Evolutionary conservation across 176 grass and related monocot species (phyloP).

Genomic region (Cenchrus americanus): DNA sequence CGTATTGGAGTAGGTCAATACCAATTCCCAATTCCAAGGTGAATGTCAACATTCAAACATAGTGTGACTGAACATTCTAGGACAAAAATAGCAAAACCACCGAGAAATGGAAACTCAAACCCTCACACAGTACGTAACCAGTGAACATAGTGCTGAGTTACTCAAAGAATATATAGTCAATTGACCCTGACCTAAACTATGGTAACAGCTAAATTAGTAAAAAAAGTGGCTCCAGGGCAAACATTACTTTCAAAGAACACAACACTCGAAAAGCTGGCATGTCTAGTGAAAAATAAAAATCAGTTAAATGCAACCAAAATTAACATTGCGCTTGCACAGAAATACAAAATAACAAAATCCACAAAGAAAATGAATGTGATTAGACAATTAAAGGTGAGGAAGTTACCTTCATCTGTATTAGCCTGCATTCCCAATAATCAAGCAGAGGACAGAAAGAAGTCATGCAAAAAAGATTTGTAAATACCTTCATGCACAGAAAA

Average conservation of each 20-base stretch:
- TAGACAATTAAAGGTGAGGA: neutral
- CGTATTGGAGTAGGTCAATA: too few relatives aligned
- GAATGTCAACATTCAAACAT: too few relatives aligned
- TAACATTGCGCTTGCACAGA: neutral
- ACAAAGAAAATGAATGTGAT: conserved; percentile 1
- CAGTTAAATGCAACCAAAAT: neutral
- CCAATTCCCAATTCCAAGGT: too few relatives aligned
- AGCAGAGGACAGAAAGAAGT: conserved; percentile 26
- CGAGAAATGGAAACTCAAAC: conserved; percentile 23
- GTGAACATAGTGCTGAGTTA: neutral
- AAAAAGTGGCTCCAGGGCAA: conserved; percentile 12
- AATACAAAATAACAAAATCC: conserved; percentile 15
- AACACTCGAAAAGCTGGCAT: neutral
- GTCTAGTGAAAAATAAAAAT: conserved; percentile 10
- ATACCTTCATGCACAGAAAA: conserved; percentile 12
- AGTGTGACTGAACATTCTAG: neutral
- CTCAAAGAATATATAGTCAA: neutral
- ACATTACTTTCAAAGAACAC: neutral
- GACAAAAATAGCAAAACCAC: neutral
- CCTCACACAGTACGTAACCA: neutral
- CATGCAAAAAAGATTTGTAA: neutral
- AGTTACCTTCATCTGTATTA: conserved; percentile 53
- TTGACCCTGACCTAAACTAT: neutral
- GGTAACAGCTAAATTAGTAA: neutral
- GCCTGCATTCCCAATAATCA: conserved; percentile 45